Base-by-base conservation (phyloP, 2,329 filamentous ascomycete species). In the Zasmidium citrigriseum region DNA sequence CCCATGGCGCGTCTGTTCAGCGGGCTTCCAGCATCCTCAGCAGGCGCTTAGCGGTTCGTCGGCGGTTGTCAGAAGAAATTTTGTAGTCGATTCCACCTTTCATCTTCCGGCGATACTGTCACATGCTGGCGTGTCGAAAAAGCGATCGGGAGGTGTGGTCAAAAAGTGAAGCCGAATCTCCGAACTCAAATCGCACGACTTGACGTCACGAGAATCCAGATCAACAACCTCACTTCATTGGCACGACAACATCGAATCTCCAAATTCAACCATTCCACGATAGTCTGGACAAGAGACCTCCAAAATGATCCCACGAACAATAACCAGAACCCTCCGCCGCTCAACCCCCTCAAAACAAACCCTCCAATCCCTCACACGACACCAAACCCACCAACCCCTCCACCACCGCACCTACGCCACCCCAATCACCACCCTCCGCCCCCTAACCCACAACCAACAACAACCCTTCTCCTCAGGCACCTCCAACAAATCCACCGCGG, bases 1-100 rank as follows among this genome's bases (percentile, higher is more conserved):
- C 75, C 77, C 78, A 80, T 80, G 9, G 54, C 61, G 48, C 23
- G 14, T 51, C 7, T 22, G 49, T 46, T 62, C 62, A 59, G 41
- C 57, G 55, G 23, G 58, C 46, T 25, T 54, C 53, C 23, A 58
- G 52, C 54, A 58, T 54, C 18, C n/a, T 57, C 18, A 54, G 52
- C 47, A 48, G 48, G 48, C 56, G 54, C 46, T 38, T 29, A 18
- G 14, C 14, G 7, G 34, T 9, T 41, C 50, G 27, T 47, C 25
- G 25, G 51, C 52, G 44, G 46, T 16, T 46, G 24, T 23, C 18
- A 34, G 22, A n/a, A 10, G 50, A 24, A 12, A 18, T 44, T 44
- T 10, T 18, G 14, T 9, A 3, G 21, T 23, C n/a, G 2, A 20
- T 38, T 25, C n/a, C 18, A 23, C 4, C 16, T 14, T 24, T 55